Conservation (phyloP, 2,329 filamentous ascomycete genomes). For the Didymosphaeria variabile region DNA sequence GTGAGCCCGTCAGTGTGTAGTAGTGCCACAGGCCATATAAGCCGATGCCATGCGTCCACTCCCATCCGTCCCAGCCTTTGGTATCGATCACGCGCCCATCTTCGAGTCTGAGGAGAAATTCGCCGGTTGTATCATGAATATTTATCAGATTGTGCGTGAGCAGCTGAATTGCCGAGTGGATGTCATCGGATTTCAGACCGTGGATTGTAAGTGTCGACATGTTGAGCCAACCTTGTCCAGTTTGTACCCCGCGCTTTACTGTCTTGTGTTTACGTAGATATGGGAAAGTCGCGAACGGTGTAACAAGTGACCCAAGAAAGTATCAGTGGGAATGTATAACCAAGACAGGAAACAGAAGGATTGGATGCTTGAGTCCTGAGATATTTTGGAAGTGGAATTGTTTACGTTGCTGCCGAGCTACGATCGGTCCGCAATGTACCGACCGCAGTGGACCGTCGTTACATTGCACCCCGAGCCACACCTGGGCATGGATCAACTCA, state of each 20-base stretch:
- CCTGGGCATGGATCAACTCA: neutral
- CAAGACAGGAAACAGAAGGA: neutral
- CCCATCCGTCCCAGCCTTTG: conserved; percentile 85
- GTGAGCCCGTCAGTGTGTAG: conserved; percentile 74
- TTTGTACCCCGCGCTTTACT: neutral
- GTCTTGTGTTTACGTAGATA: neutral
- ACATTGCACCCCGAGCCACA: neutral
- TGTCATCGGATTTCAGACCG: conserved; percentile 52
- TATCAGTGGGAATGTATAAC: neutral
- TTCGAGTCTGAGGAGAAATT: conserved; percentile 74
- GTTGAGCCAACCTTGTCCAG: conserved; percentile 7
- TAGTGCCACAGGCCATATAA: conserved; percentile 86
- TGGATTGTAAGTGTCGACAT: conserved; percentile 55
- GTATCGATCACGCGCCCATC: conserved; percentile 83
- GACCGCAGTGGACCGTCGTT: neutral
- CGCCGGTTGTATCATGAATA: conserved; percentile 77
- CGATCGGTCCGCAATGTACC: conserved; percentile 3
- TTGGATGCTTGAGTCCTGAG: neutral
- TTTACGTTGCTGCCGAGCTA: neutral
- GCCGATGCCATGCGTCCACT: conserved; percentile 83
- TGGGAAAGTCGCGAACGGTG: neutral
- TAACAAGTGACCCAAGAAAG: neutral
- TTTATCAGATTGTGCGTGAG: conserved; percentile 79
- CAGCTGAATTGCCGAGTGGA: conserved; percentile 67
- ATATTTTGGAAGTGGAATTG: neutral